phyloP scores from a whole-genome alignment of 345 rosid species.

The Moricandia arvensis region DNA sequence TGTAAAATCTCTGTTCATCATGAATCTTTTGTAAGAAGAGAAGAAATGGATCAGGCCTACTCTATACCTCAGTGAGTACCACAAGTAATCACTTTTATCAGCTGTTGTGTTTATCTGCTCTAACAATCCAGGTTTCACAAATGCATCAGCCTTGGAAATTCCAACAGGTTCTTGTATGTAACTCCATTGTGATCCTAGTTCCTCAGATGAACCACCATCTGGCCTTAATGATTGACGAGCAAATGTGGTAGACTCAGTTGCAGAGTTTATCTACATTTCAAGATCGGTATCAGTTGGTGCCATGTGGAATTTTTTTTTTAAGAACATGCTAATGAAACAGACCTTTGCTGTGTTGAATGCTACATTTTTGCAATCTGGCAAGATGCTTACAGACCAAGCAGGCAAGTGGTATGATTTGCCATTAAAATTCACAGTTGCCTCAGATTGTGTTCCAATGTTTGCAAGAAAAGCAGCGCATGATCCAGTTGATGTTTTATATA shows the following conservation, averaged over 20 bases:
- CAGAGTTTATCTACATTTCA: conserved; percentile 61
- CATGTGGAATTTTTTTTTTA: neutral
- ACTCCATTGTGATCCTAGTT: conserved; percentile 66
- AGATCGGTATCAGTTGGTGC: conserved; percentile 9
- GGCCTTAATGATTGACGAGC: conserved; percentile 45
- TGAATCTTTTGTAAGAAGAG: conserved; percentile 5
- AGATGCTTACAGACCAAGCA: conserved; percentile 96
- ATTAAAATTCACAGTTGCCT: conserved; percentile 61
- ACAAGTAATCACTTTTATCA: conserved; percentile 82
- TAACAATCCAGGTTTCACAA: conserved; percentile 59
- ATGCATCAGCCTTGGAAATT: conserved; percentile 64
- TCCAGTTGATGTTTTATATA: conserved; percentile 65
- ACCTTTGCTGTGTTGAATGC: conserved; percentile 95
- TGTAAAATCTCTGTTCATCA: neutral
- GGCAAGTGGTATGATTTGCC: conserved; percentile 77
- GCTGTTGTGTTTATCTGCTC: conserved; percentile 91
- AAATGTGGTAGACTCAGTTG: conserved; percentile 56
- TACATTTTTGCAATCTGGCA: conserved; percentile 92
- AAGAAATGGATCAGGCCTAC: neutral
- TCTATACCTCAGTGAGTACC: conserved; percentile 78
- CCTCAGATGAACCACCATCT: conserved; percentile 45
- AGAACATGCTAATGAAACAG: conserved; percentile 20
- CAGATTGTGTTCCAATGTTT: conserved; percentile 54
- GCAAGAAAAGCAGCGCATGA: conserved; percentile 89
- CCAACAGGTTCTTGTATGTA: conserved; percentile 81